phyloP scores from a whole-genome alignment of 441 rosid species.

The Gossypium aridum region DNA sequence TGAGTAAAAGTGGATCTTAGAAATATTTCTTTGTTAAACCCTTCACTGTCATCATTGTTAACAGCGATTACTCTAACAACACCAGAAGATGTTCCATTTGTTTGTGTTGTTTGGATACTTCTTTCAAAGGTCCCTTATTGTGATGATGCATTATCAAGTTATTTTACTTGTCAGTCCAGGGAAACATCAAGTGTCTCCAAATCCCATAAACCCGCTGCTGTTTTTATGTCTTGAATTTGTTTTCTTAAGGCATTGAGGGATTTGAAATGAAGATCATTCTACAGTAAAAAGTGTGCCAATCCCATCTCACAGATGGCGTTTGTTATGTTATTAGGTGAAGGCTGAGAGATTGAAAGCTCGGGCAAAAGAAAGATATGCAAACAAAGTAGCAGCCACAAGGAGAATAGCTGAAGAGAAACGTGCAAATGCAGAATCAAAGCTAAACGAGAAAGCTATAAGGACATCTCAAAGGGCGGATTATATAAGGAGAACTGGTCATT shows the following conservation, averaged over 20 bases:
- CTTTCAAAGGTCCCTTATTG: not conserved
- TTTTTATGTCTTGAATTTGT: not conserved
- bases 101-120: not conserved
- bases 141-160: not conserved
- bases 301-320: not conserved
- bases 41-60: not conserved
- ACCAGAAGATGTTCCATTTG: not conserved
- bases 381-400: constrained; percentile 61
- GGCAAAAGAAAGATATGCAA: constrained; percentile 61
- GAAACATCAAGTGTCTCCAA: not conserved
- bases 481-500: constrained; percentile 77
- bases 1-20: not conserved
- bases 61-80: not conserved
- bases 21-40: not conserved
- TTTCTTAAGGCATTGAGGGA: not conserved
- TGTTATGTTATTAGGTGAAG: constrained; percentile 39
- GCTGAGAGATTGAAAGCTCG: constrained; percentile 82
- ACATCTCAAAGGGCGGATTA: constrained; percentile 82
- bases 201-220: not conserved
- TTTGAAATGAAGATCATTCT: not conserved
- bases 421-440: constrained; percentile 72
- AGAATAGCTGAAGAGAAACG: constrained; percentile 81
- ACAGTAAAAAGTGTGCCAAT: not conserved
- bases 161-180: not conserved
- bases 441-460: constrained; percentile 61